Base-by-base conservation (phyloP, 192 early-diverging fungal genomes). In the Gaertneriomyces semiglobifer region DNA sequence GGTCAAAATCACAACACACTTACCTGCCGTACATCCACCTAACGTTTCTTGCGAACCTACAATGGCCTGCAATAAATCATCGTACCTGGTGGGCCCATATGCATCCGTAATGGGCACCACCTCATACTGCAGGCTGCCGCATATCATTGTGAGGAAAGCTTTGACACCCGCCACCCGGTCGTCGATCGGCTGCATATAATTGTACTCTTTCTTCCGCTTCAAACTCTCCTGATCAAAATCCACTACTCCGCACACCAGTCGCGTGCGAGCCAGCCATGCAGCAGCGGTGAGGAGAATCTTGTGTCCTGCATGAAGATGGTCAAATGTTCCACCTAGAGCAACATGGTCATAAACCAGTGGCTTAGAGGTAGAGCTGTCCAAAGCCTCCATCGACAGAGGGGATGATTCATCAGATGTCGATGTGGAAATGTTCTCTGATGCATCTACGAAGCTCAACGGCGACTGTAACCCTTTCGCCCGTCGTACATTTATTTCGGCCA, bases 281-380 rank as follows among this genome's bases (percentile, higher is more conserved):
- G 91, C 84, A 69, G 88, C 88, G 0, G 92, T 88, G 41, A 99
- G 79, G 11, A 99, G 74, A 42, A 97, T 91, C 81, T 96, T 94
- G 74, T 99, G 96, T 8, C 94, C 96, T 1, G 84, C 75, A 64
- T 99, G 96, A 54, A 99, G 75, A 69, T 96, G 94, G 75, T 99
- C 96, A 81, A 99, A 99, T 16, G 96, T 97, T 12, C 96, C 96
- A 20, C 96, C 96, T 6, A 96, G 66, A 9, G 80, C 88, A 1
- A 89, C 89, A 69, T 80, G 62, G 18, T 73, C 65, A 77, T 81
- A 86, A 6, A 56, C 52, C 11, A 60, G 61, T 16, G 47, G 43
- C 16, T 33, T 43, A 41, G 58, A 55, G 6, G 62, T 38, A 33
- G 43, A 5, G n/a, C 10, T 39, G 12, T 12, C 19, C 9, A 7